Evolutionary conservation across 129 eudicot species (phyloP).

Genomic region (carrot (Daucus carota)): DH1_v3.0 NC_030384.2:31301001-31301500

Average conservation of each 20-base stretch:
- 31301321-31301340: conserved; percentile 18
- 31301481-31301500: conserved; percentile 12
- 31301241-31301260: conserved; percentile 25
- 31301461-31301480: conserved; percentile 20
- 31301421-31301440: conserved; percentile 16
- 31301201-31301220: conserved; percentile 26
- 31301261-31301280: conserved; percentile 30
- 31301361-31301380: conserved; percentile 15
- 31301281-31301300: conserved; percentile 44
- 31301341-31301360: conserved; percentile 21
- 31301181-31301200: conserved; percentile 23
- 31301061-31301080: conserved; percentile 37
- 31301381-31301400: conserved; percentile 6
- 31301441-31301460: conserved; percentile 26
- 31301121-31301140: conserved; percentile 76
- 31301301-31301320: conserved; percentile 38
- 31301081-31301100: conserved; percentile 58
- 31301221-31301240: conserved; percentile 24
- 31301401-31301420: neutral
- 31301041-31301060: conserved; percentile 52
- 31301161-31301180: too few relatives aligned
- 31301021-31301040: neutral
- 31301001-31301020: neutral
- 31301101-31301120: conserved; percentile 77
- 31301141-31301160: conserved; percentile 27